These are phyloP conservation scores for Tetradesmus obliquus DNA, from an alignment of 139 green algal genomes.

Conservation along the genomic window DNA sequence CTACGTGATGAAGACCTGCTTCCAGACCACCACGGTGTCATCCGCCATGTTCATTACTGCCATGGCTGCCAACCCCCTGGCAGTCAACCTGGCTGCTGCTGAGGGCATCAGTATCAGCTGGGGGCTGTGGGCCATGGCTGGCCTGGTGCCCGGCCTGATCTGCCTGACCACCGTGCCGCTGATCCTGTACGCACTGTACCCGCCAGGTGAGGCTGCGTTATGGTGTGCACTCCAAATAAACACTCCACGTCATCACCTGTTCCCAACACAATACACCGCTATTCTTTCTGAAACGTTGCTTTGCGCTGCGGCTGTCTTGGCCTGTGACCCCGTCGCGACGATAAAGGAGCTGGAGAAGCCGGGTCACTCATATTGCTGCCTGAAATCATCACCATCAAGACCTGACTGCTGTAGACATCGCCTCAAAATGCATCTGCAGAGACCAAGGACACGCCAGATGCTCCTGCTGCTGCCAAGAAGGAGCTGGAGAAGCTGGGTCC, in stretches of 20 bases:
- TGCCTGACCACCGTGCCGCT: conserved; percentile 88
- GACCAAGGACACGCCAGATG: conserved; percentile 95
- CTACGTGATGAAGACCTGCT: conserved; percentile 99
- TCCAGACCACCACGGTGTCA: conserved; percentile 74
- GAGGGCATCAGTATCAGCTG: conserved; percentile 94
- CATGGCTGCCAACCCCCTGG: conserved; percentile 99
- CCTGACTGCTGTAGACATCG: neutral
- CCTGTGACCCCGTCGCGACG: conserved; percentile 90
- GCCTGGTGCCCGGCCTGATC: conserved; percentile 90
- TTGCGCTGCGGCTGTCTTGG: too few relatives aligned
- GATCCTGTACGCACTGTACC: conserved; percentile 97
- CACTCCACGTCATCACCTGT: too few relatives aligned
- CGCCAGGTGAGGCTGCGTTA: conserved; percentile 74
- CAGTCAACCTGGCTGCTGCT: conserved; percentile 93
- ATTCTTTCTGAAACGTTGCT: too few relatives aligned
- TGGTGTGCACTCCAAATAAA: neutral
- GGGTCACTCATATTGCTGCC: conserved; percentile 64
- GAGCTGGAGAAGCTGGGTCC: conserved; percentile 96
- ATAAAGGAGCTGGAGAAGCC: conserved; percentile 92
- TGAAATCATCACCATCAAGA: neutral
- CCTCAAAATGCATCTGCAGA: conserved; percentile 28
- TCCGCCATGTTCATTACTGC: conserved; percentile 94
- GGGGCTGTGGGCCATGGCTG: conserved; percentile 94
- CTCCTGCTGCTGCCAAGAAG: conserved; percentile 86
- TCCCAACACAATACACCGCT: too few relatives aligned